A percentile compares a stretch with the other conserved stretches of the same genome.
These are phyloP conservation scores for Diplodia sapinea DNA, from an alignment of 2,329 filamentous ascomycete species.

Conservation along the genomic window DNA sequence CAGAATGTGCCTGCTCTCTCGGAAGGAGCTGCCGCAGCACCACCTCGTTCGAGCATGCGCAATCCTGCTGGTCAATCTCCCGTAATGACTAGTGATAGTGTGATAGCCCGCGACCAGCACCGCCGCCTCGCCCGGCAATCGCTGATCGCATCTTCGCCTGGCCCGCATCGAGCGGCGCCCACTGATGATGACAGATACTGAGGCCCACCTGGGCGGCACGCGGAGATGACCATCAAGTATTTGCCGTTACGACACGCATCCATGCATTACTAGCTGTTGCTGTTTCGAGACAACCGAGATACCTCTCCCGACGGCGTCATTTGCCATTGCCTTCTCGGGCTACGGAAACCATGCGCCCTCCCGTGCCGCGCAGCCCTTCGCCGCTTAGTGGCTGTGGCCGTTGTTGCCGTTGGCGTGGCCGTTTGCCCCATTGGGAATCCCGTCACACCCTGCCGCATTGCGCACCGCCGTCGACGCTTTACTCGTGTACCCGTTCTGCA, in stretches of 20 bases:
- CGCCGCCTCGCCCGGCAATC: neutral
- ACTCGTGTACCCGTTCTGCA: slow-evolving; percentile 27
- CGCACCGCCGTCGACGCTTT: slow-evolving; percentile 29
- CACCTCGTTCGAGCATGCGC: neutral
- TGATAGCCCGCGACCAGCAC: neutral
- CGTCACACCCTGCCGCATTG: slow-evolving; percentile 40
- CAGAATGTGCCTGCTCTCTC: slow-evolving; percentile 1
- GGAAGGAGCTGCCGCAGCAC: slow-evolving; percentile 12
- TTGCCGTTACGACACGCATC: neutral
- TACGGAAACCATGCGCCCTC: slow-evolving; percentile 3
- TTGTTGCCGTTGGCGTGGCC: slow-evolving; percentile 7
- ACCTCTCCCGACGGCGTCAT: slow-evolving; percentile 6
- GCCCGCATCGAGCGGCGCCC: too few relatives aligned
- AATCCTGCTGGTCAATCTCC: slow-evolving; percentile 16
- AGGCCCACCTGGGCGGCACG: slow-evolving; percentile 3
- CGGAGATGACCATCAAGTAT: slow-evolving; percentile 16
- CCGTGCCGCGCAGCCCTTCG: neutral
- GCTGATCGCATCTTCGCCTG: slow-evolving; percentile 1
- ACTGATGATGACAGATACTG: slow-evolving; percentile 1
- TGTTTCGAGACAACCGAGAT: slow-evolving; percentile 28
- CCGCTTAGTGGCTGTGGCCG: slow-evolving; percentile 13
- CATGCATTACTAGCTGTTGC: slow-evolving; percentile 22
- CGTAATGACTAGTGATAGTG: neutral
- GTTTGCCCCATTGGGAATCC: slow-evolving; percentile 31
- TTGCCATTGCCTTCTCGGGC: slow-evolving; percentile 4